Evolutionary conservation across 768 basidiomycete species (phyloP).

Genomic region (Chalciporus piperatus): DNA sequence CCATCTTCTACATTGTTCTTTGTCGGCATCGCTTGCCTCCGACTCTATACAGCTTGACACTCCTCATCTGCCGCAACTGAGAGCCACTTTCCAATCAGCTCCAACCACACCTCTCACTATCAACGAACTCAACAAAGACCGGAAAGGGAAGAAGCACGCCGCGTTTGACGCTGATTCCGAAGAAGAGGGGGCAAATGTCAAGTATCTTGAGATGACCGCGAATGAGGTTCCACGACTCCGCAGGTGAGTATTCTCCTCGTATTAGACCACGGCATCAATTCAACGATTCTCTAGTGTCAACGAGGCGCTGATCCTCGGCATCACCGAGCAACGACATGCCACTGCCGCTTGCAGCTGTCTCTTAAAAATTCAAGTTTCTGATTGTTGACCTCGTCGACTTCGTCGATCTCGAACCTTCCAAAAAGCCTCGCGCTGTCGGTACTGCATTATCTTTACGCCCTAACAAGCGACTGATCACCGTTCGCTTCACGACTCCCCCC

Average conservation of each 20-base stretch:
- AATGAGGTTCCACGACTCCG: conserved; percentile 78
- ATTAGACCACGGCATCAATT: neutral
- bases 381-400: too few species aligned
- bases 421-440: too few species aligned
- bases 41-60: conserved; percentile 22
- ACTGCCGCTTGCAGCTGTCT: conserved; percentile 55
- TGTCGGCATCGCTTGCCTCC: conserved; percentile 19
- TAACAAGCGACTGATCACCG: too few species aligned
- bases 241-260: conserved; percentile 35
- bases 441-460: too few species aligned
- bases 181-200: conserved; percentile 62
- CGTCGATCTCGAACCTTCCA: too few species aligned
- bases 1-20: conserved; percentile 18
- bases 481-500: too few species aligned
- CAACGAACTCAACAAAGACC: conserved; percentile 72
- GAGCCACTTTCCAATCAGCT: conserved; percentile 44
- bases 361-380: too few species aligned
- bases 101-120: conserved; percentile 53
- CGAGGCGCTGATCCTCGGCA: conserved; percentile 86
- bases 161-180: conserved; percentile 66
- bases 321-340: conserved; percentile 69
- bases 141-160: conserved; percentile 93
- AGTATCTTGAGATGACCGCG: conserved; percentile 80
- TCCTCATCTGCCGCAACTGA: conserved; percentile 34
- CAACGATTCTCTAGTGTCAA: conserved; percentile 53